phyloP scores from a whole-genome alignment of 805 yeast genomes.

The Komagataella ulmi region DNA sequence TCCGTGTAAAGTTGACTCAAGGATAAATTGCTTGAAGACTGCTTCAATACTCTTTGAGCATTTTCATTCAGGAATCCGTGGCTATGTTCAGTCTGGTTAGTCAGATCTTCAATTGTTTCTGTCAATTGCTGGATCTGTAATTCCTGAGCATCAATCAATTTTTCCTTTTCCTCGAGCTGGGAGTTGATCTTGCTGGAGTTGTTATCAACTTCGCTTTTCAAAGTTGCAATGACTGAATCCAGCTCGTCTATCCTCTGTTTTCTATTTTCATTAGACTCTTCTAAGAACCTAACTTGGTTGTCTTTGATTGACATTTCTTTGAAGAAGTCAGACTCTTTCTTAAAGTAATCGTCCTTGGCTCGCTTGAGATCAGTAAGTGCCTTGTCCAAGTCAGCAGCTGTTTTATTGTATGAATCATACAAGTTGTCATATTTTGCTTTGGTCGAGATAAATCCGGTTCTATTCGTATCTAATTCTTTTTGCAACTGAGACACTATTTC shows the following conservation, averaged over 20 bases:
- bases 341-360: constrained; percentile 27
- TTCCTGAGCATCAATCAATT: constrained; percentile 21
- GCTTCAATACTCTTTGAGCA: constrained; percentile 39
- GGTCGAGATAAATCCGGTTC: constrained; percentile 16
- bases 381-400: constrained; percentile 25
- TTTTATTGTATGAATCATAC: constrained; percentile 20
- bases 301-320: constrained; percentile 51
- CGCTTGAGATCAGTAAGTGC: constrained; percentile 30
- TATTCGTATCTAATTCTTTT: constrained; percentile 20
- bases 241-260: constrained; percentile 37
- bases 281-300: constrained; percentile 42
- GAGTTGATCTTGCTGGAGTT: constrained; percentile 22
- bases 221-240: constrained; percentile 30
- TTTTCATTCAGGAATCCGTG: constrained; percentile 34
- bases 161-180: constrained; percentile 20
- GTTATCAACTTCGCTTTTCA: constrained; percentile 23
- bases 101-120: constrained; percentile 27
- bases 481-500: constrained; percentile 17
- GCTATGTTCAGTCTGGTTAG: constrained; percentile 8
- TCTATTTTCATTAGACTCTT: constrained; percentile 38
- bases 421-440: constrained; percentile 17
- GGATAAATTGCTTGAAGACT: constrained; percentile 32
- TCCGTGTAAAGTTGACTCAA: constrained; percentile 56
- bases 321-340: constrained; percentile 34
- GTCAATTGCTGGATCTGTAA: constrained; percentile 27